Evolutionary conservation across 495 filamentous ascomycete genomes (phyloP), one percentile per base, ranked within the genome.

Genomic region (Penicillium flavigenum): DNA sequence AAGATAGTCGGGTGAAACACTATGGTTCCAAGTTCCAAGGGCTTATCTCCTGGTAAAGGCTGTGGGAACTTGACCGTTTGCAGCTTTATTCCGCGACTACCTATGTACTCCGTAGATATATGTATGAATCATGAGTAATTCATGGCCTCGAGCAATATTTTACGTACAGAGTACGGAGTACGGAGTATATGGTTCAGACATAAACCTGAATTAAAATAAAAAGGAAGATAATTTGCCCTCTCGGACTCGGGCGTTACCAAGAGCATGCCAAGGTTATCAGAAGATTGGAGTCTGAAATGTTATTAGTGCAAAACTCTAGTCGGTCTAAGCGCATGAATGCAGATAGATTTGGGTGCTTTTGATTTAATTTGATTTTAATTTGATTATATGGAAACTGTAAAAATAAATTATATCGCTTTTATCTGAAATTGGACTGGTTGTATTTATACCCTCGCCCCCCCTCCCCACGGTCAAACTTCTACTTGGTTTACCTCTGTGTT

Each of bases 261-360:
- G n/a, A 42, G 16, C 17, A 8, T 41, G 51, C 51, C 51, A 53
- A 53, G 51, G 51, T 22, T 34, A 53, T 53, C 24, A 42, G 51
- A 53, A 53, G 51, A 44, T 43, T 27, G 17, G 29, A 50, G 29
- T 41, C 16, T 41, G 34, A 52, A 48, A 19, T 19, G 39, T 16
- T 44, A n/a, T 39, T 53, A 41, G 39, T 43, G 34, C 24, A 5
- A 24, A 53, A 41, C 17, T 31, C 9, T 53, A 44, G 10, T 36
- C 38, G 47, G 51, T 43, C 51, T 43, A 42, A 53, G 51, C 51
- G 51, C 51, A 53, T 48, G 17, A 46, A 46, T 38, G 42, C 16
- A 46, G 29, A 20, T 16, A 42, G 19, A 51, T 27, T 51, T 22
- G 19, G 17, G 19, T 17, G 16, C 20, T 26, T 22, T 29, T 42